phyloP scores from a whole-genome alignment of 2,329 filamentous ascomycete genomes.

The Sporothrix variecibatus region DNA sequence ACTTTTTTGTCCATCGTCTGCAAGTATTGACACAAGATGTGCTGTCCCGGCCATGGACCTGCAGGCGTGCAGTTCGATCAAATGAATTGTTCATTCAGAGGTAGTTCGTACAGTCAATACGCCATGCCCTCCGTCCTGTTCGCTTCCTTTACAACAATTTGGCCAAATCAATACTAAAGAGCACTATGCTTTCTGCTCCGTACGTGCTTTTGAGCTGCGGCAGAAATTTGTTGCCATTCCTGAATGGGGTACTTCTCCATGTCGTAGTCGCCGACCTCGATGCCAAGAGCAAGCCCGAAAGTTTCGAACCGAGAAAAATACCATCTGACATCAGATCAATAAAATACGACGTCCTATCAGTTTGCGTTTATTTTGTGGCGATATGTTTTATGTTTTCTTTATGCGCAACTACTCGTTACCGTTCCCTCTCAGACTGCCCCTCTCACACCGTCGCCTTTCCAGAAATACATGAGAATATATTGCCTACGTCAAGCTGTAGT shows the following conservation, averaged over 20 bases:
- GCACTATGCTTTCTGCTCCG: neutral
- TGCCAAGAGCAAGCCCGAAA: neutral
- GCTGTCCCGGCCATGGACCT: neutral
- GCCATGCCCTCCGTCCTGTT: too few species aligned
- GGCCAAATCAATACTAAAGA: neutral
- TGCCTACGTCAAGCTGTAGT: constrained; percentile 9
- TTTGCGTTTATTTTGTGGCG: neutral
- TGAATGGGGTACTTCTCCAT: neutral
- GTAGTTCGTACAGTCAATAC: too few species aligned
- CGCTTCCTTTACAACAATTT: neutral
- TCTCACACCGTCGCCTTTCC: neutral
- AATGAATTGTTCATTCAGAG: neutral
- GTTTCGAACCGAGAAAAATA: neutral
- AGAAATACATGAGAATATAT: neutral
- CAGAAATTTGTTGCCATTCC: neutral
- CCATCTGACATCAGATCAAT: neutral
- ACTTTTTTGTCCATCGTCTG: neutral
- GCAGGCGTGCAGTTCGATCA: neutral
- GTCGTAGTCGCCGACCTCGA: neutral
- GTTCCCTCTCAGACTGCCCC: neutral
- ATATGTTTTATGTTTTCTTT: neutral
- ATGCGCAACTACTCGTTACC: neutral
- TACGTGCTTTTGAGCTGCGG: neutral
- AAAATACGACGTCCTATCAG: neutral
- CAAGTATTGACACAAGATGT: neutral